A percentile compares a stretch with the other conserved stretches of the same genome.
Conservation (phyloP, 257 asterid genomes). For the Lavandula angustifolia region DNA sequence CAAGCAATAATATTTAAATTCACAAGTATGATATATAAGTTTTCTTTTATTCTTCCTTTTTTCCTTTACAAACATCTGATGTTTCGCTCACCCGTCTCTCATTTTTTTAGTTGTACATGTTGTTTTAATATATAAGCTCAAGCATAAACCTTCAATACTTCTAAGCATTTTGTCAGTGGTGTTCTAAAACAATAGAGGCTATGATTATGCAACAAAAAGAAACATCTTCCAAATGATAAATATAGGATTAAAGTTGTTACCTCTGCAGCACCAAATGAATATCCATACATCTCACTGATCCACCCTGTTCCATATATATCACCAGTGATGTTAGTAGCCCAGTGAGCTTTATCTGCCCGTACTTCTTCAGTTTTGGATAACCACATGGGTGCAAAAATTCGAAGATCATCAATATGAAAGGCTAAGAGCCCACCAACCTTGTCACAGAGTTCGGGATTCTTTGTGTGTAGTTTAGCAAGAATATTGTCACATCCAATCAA, state of each 20-base stretch:
- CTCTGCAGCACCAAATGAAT: conserved; percentile 99
- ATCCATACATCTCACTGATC: conserved; percentile 99
- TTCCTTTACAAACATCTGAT: no score
- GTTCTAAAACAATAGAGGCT: background rate
- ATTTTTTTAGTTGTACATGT: no score
- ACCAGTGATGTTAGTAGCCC: conserved; percentile 90
- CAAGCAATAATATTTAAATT: background rate
- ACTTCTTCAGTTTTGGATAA: conserved; percentile 89
- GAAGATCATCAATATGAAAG: conserved; percentile 95
- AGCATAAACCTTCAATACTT: no score
- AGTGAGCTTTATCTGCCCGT: conserved; percentile 80
- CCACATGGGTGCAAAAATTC: conserved; percentile 92
- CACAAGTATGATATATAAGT: background rate
- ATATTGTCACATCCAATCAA: conserved; percentile 86
- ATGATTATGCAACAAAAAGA: background rate
- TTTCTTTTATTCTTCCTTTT: background rate
- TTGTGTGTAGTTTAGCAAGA: conserved; percentile 85
- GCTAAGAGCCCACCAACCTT: conserved; percentile 96
- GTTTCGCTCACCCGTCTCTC: no score
- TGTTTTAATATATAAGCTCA: no score
- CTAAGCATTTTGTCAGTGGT: no score
- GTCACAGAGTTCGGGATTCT: conserved; percentile 89
- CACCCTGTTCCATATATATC: conserved; percentile 88
- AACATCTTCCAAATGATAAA: conserved; percentile 1
- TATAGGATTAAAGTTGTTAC: conserved; percentile 36